These are phyloP conservation scores for Candida khao-thaluensis DNA, from an alignment of 805 yeast species.

Conservation along the genomic window DNA sequence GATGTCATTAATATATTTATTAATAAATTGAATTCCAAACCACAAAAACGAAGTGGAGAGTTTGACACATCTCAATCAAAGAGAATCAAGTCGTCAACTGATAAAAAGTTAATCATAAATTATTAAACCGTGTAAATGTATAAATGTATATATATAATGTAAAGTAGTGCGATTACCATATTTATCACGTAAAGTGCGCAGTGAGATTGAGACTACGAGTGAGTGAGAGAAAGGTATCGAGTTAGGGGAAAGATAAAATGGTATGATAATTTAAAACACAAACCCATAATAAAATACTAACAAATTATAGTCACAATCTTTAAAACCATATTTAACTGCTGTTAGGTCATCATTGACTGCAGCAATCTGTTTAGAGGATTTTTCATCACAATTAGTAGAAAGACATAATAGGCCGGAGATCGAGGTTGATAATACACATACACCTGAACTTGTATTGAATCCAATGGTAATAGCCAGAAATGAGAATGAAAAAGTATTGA, in stretches of 20 bases:
- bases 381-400: conserved; percentile 92
- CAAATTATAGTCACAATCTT: conserved; percentile 77
- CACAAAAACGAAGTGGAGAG: conserved; percentile 10
- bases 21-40: conserved; percentile 4
- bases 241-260: conserved; percentile 9
- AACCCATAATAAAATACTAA: conserved; percentile 2
- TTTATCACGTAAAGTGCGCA: too few relatives aligned
- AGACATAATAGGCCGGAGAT: conserved; percentile 97
- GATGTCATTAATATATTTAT: conserved; percentile 5
- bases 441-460: conserved; percentile 81
- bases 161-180: background rate
- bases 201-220: too few relatives aligned
- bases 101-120: conserved; percentile 5
- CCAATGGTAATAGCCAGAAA: conserved; percentile 90
- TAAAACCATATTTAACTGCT: conserved; percentile 91
- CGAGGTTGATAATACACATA: conserved; percentile 69
- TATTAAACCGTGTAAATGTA: conserved; percentile 3
- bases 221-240: background rate
- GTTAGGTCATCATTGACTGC: conserved; percentile 93
- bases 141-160: background rate
- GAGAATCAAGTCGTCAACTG: conserved; percentile 8
- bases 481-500: conserved; percentile 87
- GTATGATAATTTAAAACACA: conserved; percentile 1
- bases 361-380: conserved; percentile 87
- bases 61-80: conserved; percentile 7